phyloP scores from a whole-genome alignment of 192 early-diverging fungal genomes.

The Coemansia furcata region DNA sequence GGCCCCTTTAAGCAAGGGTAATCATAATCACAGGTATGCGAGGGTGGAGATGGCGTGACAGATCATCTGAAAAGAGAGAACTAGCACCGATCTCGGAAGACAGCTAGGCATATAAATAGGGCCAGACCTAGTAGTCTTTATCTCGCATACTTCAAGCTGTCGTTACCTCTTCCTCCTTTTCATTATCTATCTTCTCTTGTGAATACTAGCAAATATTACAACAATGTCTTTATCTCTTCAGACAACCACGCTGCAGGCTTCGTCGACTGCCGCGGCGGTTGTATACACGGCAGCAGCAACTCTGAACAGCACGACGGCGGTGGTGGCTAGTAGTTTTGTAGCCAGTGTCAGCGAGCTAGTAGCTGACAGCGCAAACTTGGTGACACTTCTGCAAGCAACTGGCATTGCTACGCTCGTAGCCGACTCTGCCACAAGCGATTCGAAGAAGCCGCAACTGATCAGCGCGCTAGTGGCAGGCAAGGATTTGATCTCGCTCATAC shows the following conservation, averaged over 20 bases:
- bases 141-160: not conserved
- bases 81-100: not conserved
- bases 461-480: slow-evolving; percentile 19
- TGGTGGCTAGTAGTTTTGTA: not conserved
- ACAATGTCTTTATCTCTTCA: slow-evolving; percentile 2
- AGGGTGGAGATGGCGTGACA: slow-evolving; percentile 24
- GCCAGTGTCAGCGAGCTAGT: slow-evolving; percentile 14
- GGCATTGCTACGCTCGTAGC: slow-evolving; percentile 18
- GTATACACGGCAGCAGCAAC: slow-evolving; percentile 24
- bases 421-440: not conserved
- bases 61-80: not conserved
- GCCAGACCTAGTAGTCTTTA: not conserved
- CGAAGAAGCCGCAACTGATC: not conserved
- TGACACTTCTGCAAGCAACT: slow-evolving; percentile 15
- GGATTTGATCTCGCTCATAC: slow-evolving; percentile 35
- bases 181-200: not conserved
- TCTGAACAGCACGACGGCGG: slow-evolving; percentile 20
- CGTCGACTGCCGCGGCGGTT: slow-evolving; percentile 34
- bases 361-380: slow-evolving; percentile 8
- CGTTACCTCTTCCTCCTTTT: not conserved
- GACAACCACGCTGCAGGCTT: slow-evolving; percentile 12
- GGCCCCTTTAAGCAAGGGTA: not conserved
- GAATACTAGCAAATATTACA: not conserved
- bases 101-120: not conserved
- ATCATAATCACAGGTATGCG: slow-evolving; percentile 19